phyloP scores from a whole-genome alignment of 768 basidiomycete species.

The Boletus speciosus region DNA sequence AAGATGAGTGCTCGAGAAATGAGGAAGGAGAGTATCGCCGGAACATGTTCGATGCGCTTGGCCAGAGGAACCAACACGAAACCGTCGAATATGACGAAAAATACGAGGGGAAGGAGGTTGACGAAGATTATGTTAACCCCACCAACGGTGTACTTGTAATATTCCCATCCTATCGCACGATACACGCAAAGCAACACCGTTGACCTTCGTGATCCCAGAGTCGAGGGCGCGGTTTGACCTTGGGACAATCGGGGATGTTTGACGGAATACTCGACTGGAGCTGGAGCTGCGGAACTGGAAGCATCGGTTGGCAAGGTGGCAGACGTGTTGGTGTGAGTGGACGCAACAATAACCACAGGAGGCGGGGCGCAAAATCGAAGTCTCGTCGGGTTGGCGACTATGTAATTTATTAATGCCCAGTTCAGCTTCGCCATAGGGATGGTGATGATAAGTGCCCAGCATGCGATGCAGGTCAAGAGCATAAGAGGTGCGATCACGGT shows the following conservation, averaged over 20 bases:
- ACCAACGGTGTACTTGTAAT: constrained; percentile 98
- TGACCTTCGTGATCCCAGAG: constrained; percentile 67
- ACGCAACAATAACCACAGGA: constrained; percentile 51
- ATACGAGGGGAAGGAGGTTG: constrained; percentile 89
- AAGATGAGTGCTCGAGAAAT: constrained; percentile 80
- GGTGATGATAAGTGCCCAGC: constrained; percentile 94
- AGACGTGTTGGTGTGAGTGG: constrained; percentile 25
- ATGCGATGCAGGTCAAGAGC: constrained; percentile 81
- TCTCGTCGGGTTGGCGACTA: constrained; percentile 72
- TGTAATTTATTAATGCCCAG: constrained; percentile 87
- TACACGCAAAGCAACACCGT: constrained; percentile 95
- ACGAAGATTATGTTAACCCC: constrained; percentile 98
- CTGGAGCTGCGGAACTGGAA: constrained; percentile 11
- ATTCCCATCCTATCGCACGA: constrained; percentile 82
- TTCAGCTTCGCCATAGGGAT: constrained; percentile 98
- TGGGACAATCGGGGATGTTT: constrained; percentile 74
- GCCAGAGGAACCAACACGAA: constrained; percentile 73
- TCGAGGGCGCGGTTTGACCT: constrained; percentile 82
- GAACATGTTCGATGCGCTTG: constrained; percentile 60
- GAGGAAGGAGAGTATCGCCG: constrained; percentile 63
- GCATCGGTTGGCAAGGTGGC: constrained; percentile 4
- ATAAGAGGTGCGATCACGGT: constrained; percentile 84
- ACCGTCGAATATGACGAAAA: constrained; percentile 94
- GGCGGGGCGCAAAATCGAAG: constrained; percentile 95
- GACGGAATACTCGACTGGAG: constrained; percentile 52